Base-by-base conservation (phyloP, 345 rosid genomes). In the Syzygium oleosum region DNA sequence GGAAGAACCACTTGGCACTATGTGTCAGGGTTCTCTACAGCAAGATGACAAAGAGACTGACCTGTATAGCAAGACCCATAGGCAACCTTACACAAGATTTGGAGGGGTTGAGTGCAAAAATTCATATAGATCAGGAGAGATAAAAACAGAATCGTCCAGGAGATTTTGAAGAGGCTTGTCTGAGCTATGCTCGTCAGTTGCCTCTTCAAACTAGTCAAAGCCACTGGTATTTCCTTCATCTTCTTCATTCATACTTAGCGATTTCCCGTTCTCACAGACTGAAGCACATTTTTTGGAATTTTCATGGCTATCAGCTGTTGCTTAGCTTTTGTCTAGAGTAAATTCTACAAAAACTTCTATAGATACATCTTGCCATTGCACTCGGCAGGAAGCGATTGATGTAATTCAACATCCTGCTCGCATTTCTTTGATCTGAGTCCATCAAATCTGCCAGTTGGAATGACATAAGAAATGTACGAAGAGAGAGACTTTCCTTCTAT, bases 1-100 rank as follows among this genome's bases (percentile, higher is more conserved):
- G 43, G 78, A 34, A 54, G 23, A 17, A 58, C 8, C 29, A 11
- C 52, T 19, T 12, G 1, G 11, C 15, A 4, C 10, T 31, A 54
- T 52, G 25, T 51, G 23, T 85, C 27, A 53, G 54, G 29, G 58
- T 13, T 49, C 3, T 63, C 25, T 6, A n/a, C 17, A 83, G 88
- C 6, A 83, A 83, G 85, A 87, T 77, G 16, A 5, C 38, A 14
- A 51, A 46, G 85, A 88, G 78, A 88, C 79, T 91, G 90, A 96
- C 99, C 98, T 96, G 85, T 95, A 97, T 88, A 96, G 29, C 93
- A 97, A 91, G 88, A 91, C 84, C 99, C 97, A 95, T 88, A 93
- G 93, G 91, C 97, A 93, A n/a, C 99, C 99, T 93, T 93, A 94
- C 84, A 95, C 98, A 56, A 95, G 91, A 88, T 97, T 95, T 31